A percentile compares a stretch with the other conserved stretches of the same genome.
phyloP scores from a whole-genome alignment of 768 basidiomycete genomes.

The Mycena haematopus region DNA sequence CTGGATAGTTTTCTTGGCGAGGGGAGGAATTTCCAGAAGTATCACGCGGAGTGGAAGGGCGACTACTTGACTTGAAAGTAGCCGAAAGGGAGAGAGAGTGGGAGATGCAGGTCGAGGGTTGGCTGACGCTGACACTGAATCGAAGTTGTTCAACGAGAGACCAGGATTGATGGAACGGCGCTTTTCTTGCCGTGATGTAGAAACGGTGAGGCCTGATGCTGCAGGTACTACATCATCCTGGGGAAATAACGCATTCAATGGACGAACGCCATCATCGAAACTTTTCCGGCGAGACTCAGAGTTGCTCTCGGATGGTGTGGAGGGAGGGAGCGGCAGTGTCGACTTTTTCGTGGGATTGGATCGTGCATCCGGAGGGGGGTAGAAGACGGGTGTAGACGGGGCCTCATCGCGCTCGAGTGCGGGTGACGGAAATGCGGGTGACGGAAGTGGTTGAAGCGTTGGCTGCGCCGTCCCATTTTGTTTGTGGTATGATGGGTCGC shows the following conservation, averaged over 20 bases:
- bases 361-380: constrained; percentile 25
- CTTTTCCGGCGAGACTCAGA: constrained; percentile 46
- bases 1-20: constrained; percentile 39
- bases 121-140: constrained; percentile 24
- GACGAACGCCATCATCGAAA: constrained; percentile 53
- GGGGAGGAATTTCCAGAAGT: constrained; percentile 40
- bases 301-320: constrained; percentile 29
- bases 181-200: constrained; percentile 49
- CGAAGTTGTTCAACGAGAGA: constrained; percentile 44
- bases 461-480: constrained; percentile 32
- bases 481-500: constrained; percentile 26
- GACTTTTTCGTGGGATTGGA: constrained; percentile 43
- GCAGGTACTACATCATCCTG: constrained; percentile 35
- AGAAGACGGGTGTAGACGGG: constrained; percentile 27
- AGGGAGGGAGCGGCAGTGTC: constrained; percentile 47
- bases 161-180: constrained; percentile 59
- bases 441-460: constrained; percentile 36
- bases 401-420: constrained; percentile 37
- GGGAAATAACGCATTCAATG: constrained; percentile 45
- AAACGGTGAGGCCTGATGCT: constrained; percentile 39
- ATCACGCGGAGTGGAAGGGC: constrained; percentile 37
- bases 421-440: constrained; percentile 51
- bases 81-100: constrained; percentile 42
- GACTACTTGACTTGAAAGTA: constrained; percentile 35
- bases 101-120: constrained; percentile 34